Percentiles rank a stretch among this genome's conserved stretches.
phyloP scores from a whole-genome alignment of 2,329 filamentous ascomycete genomes.

The Epicoccum nigrum region DNA sequence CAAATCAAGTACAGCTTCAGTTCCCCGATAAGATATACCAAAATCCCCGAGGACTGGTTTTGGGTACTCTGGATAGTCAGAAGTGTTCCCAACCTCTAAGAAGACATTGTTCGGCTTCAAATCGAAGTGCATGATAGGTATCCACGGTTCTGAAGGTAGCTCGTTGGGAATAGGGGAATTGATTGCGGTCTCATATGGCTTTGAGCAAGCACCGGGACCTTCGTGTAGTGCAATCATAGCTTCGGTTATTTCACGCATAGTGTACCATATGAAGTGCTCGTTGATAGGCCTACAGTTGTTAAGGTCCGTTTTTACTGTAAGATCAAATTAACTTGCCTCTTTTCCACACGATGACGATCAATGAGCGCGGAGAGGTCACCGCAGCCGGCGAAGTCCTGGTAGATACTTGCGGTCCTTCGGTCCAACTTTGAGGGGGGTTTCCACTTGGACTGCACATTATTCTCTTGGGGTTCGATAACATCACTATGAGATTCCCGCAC shows the following conservation, averaged over 20 bases:
- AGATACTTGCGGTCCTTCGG: not conserved
- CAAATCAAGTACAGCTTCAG: not conserved
- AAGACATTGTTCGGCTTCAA: not conserved
- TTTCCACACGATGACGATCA: not conserved
- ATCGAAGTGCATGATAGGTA: not conserved
- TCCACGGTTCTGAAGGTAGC: not conserved
- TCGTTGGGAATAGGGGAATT: not conserved
- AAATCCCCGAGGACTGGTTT: not conserved
- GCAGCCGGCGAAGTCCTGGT: slow-evolving; percentile 3
- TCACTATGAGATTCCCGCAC: not conserved
- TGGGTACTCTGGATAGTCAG: not conserved
- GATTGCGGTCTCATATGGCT: not conserved
- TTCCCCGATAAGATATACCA: not conserved
- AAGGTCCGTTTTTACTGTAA: too few relatives aligned
- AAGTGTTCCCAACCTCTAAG: not conserved
- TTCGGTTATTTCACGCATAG: not conserved
- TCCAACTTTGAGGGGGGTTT: not conserved
- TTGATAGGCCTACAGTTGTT: not conserved
- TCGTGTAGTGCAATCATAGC: not conserved
- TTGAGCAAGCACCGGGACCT: not conserved
- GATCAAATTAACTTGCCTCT: not conserved
- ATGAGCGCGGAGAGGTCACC: not conserved
- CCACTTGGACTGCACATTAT: not conserved
- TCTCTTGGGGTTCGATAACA: not conserved
- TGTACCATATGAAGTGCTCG: slow-evolving; percentile 2